These are phyloP conservation scores for Monosporascus sp. DNA, from an alignment of 2,329 filamentous ascomycete genomes.

Conservation along the genomic window DNA sequence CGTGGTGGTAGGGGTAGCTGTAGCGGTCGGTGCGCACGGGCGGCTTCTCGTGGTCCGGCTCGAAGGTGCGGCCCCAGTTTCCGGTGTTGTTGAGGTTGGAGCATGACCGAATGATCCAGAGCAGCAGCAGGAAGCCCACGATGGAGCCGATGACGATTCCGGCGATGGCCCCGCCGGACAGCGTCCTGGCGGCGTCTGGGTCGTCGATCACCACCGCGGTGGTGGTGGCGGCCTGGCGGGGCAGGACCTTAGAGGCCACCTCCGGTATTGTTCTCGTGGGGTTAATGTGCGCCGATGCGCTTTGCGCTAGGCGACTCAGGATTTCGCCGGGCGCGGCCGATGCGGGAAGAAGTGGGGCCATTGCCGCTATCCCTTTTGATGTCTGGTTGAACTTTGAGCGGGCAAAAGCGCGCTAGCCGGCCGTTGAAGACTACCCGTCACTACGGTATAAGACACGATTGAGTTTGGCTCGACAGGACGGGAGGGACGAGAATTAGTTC, in stretches of 20 bases:
- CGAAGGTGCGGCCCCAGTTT: slow-evolving; percentile 22
- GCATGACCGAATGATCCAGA: slow-evolving; percentile 44
- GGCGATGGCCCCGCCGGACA: slow-evolving; percentile 45
- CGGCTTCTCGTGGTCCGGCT: slow-evolving; percentile 20
- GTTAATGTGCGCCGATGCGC: slow-evolving; percentile 6
- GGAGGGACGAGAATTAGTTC: not conserved
- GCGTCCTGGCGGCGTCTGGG: slow-evolving; percentile 15
- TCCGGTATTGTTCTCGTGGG: slow-evolving; percentile 19
- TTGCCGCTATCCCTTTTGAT: not conserved
- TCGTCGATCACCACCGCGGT: slow-evolving; percentile 18
- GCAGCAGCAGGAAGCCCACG: slow-evolving; percentile 37
- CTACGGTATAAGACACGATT: not conserved
- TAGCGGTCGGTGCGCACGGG: slow-evolving; percentile 7
- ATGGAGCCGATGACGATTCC: slow-evolving; percentile 47
- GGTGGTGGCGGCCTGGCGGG: slow-evolving; percentile 19
- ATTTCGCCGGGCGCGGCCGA: not conserved
- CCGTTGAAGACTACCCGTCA: not conserved
- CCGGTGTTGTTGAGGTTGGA: slow-evolving; percentile 29
- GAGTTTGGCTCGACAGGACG: not conserved
- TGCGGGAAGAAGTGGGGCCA: not conserved
- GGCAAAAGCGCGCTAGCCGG: not conserved
- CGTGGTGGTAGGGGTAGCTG: slow-evolving; percentile 11
- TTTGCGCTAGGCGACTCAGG: not conserved
- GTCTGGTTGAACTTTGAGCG: not conserved
- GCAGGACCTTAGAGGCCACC: slow-evolving; percentile 14